Conservation (phyloP, 306 rosid genomes). For the Medicago arabica region DNA sequence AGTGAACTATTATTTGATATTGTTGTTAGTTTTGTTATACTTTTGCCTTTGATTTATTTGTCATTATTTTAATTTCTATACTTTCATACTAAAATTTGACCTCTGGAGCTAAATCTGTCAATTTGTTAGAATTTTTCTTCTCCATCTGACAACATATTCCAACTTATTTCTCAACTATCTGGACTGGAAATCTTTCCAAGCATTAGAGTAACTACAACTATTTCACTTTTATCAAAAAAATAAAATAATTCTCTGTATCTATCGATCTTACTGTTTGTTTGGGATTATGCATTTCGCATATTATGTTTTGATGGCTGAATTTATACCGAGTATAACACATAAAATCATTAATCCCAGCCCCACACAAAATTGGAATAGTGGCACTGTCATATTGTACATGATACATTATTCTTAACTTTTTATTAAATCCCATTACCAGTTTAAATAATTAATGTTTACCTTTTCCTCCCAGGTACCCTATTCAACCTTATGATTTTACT, state of each 20-base stretch:
- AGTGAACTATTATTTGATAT: constrained; percentile 24
- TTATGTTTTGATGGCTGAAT: constrained; percentile 13
- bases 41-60: constrained; percentile 4
- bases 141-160: constrained; percentile 23
- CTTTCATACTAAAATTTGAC: constrained; percentile 21
- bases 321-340: neutral
- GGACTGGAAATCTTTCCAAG: neutral
- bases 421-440: constrained; percentile 16
- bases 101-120: neutral
- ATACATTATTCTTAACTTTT: neutral
- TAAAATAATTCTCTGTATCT: constrained; percentile 5
- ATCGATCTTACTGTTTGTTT: constrained; percentile 15
- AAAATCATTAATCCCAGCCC: no score
- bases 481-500: constrained; percentile 89
- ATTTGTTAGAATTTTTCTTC: constrained; percentile 16
- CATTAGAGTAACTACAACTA: constrained; percentile 24
- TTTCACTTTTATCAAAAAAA: neutral
- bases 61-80: constrained; percentile 1
- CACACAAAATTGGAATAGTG: neutral
- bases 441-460: constrained; percentile 24
- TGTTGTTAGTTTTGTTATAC: constrained; percentile 16
- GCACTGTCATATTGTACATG: constrained; percentile 18
- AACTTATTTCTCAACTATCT: neutral
- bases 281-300: constrained; percentile 24
- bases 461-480: constrained; percentile 65